Conservation (phyloP, 1,284 basidiomycete species). For the Acaromyces ingoldii region DNA sequence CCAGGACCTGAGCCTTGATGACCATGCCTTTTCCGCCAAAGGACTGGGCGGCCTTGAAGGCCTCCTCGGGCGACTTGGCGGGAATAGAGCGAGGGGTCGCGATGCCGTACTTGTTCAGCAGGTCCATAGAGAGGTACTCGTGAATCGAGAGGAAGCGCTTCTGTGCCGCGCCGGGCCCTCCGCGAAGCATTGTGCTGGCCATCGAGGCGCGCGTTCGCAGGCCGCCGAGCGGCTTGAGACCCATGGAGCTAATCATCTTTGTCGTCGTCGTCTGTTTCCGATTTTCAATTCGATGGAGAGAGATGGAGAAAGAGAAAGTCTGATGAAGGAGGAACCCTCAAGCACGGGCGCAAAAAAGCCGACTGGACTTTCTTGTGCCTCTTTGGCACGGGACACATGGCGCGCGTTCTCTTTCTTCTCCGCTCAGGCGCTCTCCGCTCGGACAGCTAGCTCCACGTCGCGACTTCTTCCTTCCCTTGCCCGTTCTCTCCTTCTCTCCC, state of each 20-base stretch:
- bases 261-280: too few species aligned
- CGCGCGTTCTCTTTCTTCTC: too few species aligned
- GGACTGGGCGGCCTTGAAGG: conserved; percentile 77
- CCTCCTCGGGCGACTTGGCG: conserved; percentile 84
- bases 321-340: too few species aligned
- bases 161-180: conserved; percentile 55
- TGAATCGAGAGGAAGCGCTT: conserved; percentile 93
- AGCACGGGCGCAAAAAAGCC: too few species aligned
- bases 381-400: too few species aligned
- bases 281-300: too few species aligned
- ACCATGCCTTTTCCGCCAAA: conserved; percentile 60
- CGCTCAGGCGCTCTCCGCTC: too few species aligned
- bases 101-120: conserved; percentile 96
- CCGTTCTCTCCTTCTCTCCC: too few species aligned
- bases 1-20: conserved; percentile 97
- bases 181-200: conserved; percentile 30
- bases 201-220: conserved; percentile 34
- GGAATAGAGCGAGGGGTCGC: conserved; percentile 87
- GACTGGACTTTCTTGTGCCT: too few species aligned
- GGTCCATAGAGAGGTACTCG: conserved; percentile 93
- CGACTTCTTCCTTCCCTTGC: too few species aligned
- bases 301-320: too few species aligned
- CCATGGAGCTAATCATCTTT: conserved; percentile 3
- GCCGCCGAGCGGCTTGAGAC: conserved; percentile 19
- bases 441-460: too few species aligned